Evolutionary conservation across 225 moss, liverwort and hornwort species (phyloP), one percentile per base, ranked within the genome.

Genomic region (Bryoerythrophyllum caledonicum): DNA sequence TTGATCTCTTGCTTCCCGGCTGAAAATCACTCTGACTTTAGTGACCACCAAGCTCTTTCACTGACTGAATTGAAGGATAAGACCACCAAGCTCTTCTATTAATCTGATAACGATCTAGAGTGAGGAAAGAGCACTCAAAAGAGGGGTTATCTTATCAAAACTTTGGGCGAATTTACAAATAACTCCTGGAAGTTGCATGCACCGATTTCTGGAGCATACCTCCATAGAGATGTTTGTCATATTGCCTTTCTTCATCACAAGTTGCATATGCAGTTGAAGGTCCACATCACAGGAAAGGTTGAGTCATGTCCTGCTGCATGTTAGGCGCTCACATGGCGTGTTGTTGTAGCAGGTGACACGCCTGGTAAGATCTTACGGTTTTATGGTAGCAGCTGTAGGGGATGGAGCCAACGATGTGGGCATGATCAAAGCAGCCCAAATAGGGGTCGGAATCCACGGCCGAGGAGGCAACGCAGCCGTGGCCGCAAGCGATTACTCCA

Each of bases 371-470:
- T 91, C 93, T 24, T 82, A 91, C 60, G 92, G 87, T 20, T 85
- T 85, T 28, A 85, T 82, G 69, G 79, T 85, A 66, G 82, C 79
- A 4, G 83, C 89, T 58, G 68, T 97, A 2, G 97, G 97, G 19
- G 97, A 97, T 25, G 97, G 97, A 58, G 97, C 97, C 28, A 97
- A 97, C 0, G 97, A 97, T 73, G 93, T 93, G 21, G 94, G 94
- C 14, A 97, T 97, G 97, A 91, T 97, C 64, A 91, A 88, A 83
- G 94, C 81, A 20, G 93, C 97, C 0, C 97, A 97, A 83, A 90
- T 97, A 53, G 97, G 94, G 58, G 86, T 97, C 0, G 97, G 97
- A 23, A 91, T 97, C 48, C 85, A 90, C 34, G 92, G 97, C 12
- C 90, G 86, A 67, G 94, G 93, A 80, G 97, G 97, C 41, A 93